A percentile compares a stretch with the other conserved stretches of the same genome.
These are phyloP conservation scores for Osmanthus fragrans DNA, from an alignment of 257 asterid species.

Conservation along the genomic window DNA sequence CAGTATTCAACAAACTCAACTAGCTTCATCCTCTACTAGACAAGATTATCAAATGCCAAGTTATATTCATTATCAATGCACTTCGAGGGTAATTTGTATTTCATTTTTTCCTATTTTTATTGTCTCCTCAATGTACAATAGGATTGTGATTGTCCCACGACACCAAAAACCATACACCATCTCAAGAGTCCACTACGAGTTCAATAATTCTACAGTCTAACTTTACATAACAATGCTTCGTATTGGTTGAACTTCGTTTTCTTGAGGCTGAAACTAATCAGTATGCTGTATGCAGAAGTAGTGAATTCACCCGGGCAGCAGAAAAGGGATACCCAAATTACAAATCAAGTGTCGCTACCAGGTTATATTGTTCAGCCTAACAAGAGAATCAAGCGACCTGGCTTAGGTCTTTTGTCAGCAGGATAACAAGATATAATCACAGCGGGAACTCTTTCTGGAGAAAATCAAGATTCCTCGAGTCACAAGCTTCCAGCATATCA, in stretches of 20 bases:
- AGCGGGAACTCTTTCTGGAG: constrained; percentile 94
- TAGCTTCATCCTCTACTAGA: background rate
- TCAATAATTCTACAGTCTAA: background rate
- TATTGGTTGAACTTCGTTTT: constrained; percentile 3
- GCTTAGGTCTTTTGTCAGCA: background rate
- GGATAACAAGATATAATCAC: constrained; percentile 23
- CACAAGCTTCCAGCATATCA: constrained; percentile 94
- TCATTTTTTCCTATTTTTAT: background rate
- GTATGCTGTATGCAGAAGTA: background rate
- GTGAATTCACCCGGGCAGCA: background rate
- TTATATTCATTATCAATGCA: background rate
- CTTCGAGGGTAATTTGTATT: background rate
- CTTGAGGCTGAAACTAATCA: constrained; percentile 4
- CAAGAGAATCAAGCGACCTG: background rate
- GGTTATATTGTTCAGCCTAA: background rate
- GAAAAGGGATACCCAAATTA: background rate
- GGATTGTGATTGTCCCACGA: background rate
- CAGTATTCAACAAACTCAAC: background rate
- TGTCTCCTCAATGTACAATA: background rate
- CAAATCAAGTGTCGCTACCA: background rate
- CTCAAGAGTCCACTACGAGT: background rate
- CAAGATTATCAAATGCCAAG: background rate
- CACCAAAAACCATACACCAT: background rate
- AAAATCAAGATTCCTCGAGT: constrained; percentile 81
- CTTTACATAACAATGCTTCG: background rate